Evolutionary conservation across 345 rosid species (phyloP).

Genomic region (Eucalyptus cloeziana): DNA sequence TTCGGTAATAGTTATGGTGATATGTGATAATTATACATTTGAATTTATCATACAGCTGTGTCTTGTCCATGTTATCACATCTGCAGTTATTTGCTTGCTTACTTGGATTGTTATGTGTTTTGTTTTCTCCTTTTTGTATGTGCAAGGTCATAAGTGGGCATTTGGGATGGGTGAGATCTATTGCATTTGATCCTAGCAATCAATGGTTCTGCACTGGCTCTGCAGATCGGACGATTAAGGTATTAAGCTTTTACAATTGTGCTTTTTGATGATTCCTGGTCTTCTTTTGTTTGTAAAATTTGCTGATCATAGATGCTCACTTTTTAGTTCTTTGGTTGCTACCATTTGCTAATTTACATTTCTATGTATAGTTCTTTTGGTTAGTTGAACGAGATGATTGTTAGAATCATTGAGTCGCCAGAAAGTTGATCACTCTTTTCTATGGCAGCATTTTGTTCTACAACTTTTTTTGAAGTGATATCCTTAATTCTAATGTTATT

Average conservation of each 20-base stretch:
- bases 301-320: background rate
- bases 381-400: background rate
- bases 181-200: conserved; percentile 97
- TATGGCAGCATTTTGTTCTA: background rate
- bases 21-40: background rate
- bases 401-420: background rate
- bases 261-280: background rate
- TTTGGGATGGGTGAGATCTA: conserved; percentile 97
- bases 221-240: conserved; percentile 98
- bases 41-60: background rate
- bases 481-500: background rate
- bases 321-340: background rate
- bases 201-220: conserved; percentile 98
- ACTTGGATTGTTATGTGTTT: background rate
- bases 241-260: conserved; percentile 2
- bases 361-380: background rate
- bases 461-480: background rate
- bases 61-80: background rate
- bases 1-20: background rate
- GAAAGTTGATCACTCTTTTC: background rate
- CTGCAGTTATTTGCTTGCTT: background rate
- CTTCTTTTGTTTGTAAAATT: background rate
- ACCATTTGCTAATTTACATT: background rate
- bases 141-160: conserved; percentile 88
- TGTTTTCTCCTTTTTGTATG: background rate